Percentiles rank a stretch among this genome's conserved stretches.
These are phyloP conservation scores for Isabelozyma heimii DNA, from an alignment of 805 yeast genomes.

Conservation along the genomic window DNA sequence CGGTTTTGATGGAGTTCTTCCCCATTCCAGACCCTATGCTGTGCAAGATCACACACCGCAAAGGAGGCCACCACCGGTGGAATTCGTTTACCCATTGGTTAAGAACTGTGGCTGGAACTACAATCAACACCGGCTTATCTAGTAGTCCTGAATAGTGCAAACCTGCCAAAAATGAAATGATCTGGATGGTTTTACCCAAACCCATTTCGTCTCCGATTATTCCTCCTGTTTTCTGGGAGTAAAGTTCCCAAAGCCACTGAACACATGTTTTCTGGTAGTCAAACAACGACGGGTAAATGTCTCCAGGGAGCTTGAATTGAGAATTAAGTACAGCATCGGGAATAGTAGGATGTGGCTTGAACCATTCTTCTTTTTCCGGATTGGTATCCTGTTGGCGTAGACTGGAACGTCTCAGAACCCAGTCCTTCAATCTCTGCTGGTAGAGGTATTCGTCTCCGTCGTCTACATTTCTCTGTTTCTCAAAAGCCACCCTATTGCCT, in stretches of 20 bases:
- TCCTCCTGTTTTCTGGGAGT: conserved; percentile 87
- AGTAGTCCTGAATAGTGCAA: conserved; percentile 77
- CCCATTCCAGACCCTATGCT: conserved; percentile 89
- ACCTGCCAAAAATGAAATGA: conserved; percentile 88
- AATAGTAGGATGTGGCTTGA: conserved; percentile 69
- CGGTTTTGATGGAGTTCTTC: conserved; percentile 24
- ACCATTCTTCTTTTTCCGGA: conserved; percentile 53
- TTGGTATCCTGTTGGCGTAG: conserved; percentile 27
- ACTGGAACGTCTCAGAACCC: conserved; percentile 55
- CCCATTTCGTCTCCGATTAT: conserved; percentile 99
- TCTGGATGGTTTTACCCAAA: conserved; percentile 90
- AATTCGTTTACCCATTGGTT: conserved; percentile 97
- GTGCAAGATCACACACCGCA: conserved; percentile 81
- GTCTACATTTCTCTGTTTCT: conserved; percentile 47
- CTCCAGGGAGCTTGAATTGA: conserved; percentile 81
- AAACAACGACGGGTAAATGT: conserved; percentile 79
- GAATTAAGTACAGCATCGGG: conserved; percentile 75
- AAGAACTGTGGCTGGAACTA: conserved; percentile 95
- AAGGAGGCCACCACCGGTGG: conserved; percentile 98
- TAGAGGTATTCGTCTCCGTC: conserved; percentile 79
- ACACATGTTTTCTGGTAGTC: conserved; percentile 96
- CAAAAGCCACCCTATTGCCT: conserved; percentile 5
- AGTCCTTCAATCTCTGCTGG: conserved; percentile 54
- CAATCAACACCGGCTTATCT: conserved; percentile 76
- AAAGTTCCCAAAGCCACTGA: conserved; percentile 96